These are phyloP conservation scores for Porpolomopsis calyptriformis DNA, from an alignment of 768 basidiomycete genomes.

Conservation along the genomic window DNA sequence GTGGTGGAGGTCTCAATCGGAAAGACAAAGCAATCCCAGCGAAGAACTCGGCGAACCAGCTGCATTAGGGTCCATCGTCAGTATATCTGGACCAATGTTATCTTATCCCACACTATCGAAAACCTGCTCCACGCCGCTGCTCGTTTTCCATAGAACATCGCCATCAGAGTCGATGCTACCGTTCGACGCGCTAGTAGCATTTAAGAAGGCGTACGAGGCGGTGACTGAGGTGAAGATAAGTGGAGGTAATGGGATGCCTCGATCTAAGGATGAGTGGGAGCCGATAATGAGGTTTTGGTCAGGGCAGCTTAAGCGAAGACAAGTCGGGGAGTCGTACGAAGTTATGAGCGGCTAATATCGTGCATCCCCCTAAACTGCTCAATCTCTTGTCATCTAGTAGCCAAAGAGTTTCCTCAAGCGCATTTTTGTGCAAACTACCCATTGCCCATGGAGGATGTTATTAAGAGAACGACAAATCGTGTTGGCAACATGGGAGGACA, in stretches of 20 bases:
- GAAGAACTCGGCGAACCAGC: not conserved
- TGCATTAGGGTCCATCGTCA: slow-evolving; percentile 53
- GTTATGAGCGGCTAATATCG: slow-evolving; percentile 39
- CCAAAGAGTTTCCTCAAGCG: too few relatives aligned
- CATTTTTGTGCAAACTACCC: too few relatives aligned
- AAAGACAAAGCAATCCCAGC: slow-evolving; percentile 5
- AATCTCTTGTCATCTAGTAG: too few relatives aligned
- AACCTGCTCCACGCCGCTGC: slow-evolving; percentile 47
- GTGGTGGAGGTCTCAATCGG: slow-evolving; percentile 38
- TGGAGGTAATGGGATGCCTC: slow-evolving; percentile 56
- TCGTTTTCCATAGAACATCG: slow-evolving; percentile 45
- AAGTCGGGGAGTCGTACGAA: slow-evolving; percentile 52
- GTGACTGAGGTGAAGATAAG: slow-evolving; percentile 40
- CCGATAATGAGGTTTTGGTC: slow-evolving; percentile 87
- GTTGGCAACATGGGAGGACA: too few relatives aligned
- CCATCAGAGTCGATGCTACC: slow-evolving; percentile 37
- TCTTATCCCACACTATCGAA: slow-evolving; percentile 59
- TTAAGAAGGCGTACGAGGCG: slow-evolving; percentile 48
- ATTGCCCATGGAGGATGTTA: too few relatives aligned
- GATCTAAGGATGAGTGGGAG: slow-evolving; percentile 67
- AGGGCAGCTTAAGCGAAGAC: slow-evolving; percentile 45
- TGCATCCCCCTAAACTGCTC: not conserved
- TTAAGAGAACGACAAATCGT: too few relatives aligned
- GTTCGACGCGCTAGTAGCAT: slow-evolving; percentile 35
- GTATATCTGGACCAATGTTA: slow-evolving; percentile 62